Evolutionary conservation across 1,284 basidiomycete species (phyloP).

Genomic region (Omphalotus olearius): DNA sequence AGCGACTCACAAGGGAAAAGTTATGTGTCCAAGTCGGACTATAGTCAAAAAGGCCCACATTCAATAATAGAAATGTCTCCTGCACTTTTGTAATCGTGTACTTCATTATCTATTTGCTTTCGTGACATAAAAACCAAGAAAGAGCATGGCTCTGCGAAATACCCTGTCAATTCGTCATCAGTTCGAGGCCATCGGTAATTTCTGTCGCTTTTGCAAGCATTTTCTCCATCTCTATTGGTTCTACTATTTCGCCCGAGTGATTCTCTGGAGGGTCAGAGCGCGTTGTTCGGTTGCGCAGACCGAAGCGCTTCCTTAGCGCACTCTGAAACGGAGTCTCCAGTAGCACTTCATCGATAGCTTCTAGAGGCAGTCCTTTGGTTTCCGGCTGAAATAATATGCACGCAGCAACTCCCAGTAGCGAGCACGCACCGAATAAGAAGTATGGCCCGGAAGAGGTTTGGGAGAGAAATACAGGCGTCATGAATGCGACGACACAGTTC

Average conservation of each 20-base stretch:
- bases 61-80: slow-evolving; percentile 71
- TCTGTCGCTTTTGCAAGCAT: no score
- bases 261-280: no score
- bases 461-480: slow-evolving; percentile 4
- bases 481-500: slow-evolving; percentile 2
- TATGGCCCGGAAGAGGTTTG: slow-evolving; percentile 5
- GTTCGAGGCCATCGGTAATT: no score
- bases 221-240: no score
- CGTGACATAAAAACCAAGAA: no score
- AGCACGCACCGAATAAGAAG: slow-evolving; percentile 6
- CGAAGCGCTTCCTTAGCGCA: slow-evolving; percentile 1
- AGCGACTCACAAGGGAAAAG: slow-evolving; percentile 58
- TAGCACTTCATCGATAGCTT: slow-evolving; percentile 3
- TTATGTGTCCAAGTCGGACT: slow-evolving; percentile 75
- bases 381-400: slow-evolving; percentile 4
- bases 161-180: no score
- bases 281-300: no score
- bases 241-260: no score
- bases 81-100: slow-evolving; percentile 48
- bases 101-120: neutral
- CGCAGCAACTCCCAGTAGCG: neutral
- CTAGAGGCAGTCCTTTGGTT: slow-evolving; percentile 4
- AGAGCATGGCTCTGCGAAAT: no score
- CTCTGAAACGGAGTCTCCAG: slow-evolving; percentile 8
- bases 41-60: slow-evolving; percentile 65